Conservation (phyloP, 148 eudicot species). For the Pouteria glomerata region DNA sequence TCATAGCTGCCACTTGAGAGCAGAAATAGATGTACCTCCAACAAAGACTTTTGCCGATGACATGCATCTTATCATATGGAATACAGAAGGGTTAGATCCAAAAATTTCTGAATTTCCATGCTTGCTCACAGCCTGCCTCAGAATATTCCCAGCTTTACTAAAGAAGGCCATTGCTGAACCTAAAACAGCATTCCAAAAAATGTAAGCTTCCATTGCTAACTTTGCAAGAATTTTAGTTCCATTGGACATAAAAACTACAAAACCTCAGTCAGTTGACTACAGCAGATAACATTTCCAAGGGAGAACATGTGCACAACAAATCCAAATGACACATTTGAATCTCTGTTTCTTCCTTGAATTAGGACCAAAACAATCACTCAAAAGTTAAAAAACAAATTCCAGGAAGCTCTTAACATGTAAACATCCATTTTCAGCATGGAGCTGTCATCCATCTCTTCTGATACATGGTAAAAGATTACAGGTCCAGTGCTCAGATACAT, state of each 20-base stretch:
- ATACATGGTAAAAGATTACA: too few species aligned
- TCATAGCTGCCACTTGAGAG: background rate
- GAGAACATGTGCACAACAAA: background rate
- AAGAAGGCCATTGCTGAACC: constrained; percentile 63
- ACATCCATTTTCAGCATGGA: background rate
- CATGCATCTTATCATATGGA: constrained; percentile 70
- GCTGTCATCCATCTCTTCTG: too few species aligned
- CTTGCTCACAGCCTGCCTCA: constrained; percentile 53
- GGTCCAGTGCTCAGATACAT: too few species aligned
- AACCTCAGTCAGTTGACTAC: background rate
- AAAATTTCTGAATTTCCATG: constrained; percentile 38
- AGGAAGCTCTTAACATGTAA: background rate
- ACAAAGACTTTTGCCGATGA: constrained; percentile 66
- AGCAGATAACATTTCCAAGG: background rate
- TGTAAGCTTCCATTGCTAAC: background rate
- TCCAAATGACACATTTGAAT: background rate
- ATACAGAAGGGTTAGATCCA: constrained; percentile 54
- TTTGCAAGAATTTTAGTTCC: background rate
- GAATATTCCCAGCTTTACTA: constrained; percentile 54
- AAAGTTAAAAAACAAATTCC: background rate
- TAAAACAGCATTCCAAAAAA: background rate
- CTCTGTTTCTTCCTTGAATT: too few species aligned
- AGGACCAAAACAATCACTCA: background rate
- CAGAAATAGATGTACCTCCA: constrained; percentile 58
- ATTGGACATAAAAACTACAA: background rate